Percentiles rank a stretch among this genome's conserved stretches.
These are phyloP conservation scores for Batkoa obscura DNA, from an alignment of 371 early-diverging fungal species.

Conservation along the genomic window DNA sequence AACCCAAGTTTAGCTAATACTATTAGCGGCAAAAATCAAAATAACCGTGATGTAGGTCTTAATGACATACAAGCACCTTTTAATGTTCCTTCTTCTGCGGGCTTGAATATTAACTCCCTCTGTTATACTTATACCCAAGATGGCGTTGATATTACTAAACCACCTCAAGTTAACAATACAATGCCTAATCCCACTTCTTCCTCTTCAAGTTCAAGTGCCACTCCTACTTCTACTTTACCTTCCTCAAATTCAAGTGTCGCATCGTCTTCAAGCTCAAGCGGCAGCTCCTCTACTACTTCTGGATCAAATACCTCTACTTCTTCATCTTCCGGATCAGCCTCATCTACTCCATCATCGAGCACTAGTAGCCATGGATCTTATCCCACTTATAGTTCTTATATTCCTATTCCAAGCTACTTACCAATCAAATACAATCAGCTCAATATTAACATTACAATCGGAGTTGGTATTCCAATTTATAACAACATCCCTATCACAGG, in stretches of 20 bases:
- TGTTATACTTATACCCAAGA: conserved; percentile 4
- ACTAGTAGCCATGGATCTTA: too few species aligned
- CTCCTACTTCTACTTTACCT: background rate
- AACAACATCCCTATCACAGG: background rate
- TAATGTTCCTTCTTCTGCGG: background rate
- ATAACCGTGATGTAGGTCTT: background rate
- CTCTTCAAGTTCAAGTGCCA: background rate
- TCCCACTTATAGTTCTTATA: background rate
- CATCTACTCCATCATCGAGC: background rate
- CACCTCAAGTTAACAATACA: background rate
- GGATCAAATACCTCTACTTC: too few species aligned
- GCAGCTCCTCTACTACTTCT: background rate
- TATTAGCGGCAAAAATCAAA: background rate
- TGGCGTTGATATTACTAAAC: background rate
- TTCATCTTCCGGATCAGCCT: too few species aligned
- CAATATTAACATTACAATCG: background rate
- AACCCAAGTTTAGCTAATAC: background rate
- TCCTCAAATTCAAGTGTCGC: background rate
- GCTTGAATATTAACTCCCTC: background rate
- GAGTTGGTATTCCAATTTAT: background rate
- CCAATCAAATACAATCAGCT: too few species aligned
- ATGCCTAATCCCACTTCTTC: background rate
- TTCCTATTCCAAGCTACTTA: background rate
- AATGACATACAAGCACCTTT: conserved; percentile 1
- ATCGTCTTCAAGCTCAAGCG: background rate